phyloP scores from a whole-genome alignment of 2,329 filamentous ascomycete genomes.

The Colletotrichum noveboracense region DNA sequence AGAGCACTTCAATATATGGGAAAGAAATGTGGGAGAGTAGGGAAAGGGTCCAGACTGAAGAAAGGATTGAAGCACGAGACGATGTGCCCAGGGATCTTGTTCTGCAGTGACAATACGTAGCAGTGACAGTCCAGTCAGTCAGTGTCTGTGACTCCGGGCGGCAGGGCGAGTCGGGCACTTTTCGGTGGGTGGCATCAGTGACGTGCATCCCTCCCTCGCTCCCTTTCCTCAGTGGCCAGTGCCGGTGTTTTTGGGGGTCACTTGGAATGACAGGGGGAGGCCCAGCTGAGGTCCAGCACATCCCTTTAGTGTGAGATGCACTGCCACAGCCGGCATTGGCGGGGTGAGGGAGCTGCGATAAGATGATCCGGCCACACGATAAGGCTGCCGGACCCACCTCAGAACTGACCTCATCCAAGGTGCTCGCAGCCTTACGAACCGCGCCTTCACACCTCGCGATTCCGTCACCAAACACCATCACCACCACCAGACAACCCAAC shows the following conservation, averaged over 20 bases:
- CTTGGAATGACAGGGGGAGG: neutral
- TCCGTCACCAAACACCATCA: conserved; percentile 14
- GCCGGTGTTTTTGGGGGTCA: neutral
- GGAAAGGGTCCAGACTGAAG: neutral
- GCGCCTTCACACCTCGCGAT: neutral
- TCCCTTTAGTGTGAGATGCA: neutral
- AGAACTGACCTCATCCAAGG: neutral
- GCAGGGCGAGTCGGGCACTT: neutral
- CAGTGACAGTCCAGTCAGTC: neutral
- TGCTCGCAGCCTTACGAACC: neutral
- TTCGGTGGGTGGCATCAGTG: neutral
- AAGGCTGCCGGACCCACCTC: neutral
- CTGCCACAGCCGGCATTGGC: conserved; percentile 15
- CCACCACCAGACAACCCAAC: neutral
- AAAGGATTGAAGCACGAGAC: neutral
- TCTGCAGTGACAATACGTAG: neutral
- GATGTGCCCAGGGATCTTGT: neutral
- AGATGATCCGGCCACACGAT: neutral
- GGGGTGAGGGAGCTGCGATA: conserved; percentile 3
- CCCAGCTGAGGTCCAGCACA: neutral
- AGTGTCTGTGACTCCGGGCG: neutral
- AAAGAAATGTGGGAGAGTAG: neutral
- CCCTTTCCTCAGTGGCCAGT: neutral
- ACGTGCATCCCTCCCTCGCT: neutral
- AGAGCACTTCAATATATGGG: neutral